Evolutionary conservation across 176 grass and related monocot species (phyloP).

Genomic region (Zoysia japonica): DNA sequence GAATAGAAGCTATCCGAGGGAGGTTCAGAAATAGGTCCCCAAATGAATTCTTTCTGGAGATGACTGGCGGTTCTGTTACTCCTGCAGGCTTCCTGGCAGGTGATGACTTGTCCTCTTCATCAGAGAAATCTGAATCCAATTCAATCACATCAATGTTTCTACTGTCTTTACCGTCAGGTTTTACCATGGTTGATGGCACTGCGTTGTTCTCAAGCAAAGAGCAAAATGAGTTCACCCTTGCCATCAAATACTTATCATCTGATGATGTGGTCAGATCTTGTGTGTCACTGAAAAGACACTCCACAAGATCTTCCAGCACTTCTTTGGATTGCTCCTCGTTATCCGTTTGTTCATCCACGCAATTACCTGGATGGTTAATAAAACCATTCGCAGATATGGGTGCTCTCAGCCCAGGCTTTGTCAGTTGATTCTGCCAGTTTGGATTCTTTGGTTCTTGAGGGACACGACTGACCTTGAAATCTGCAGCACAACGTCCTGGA

Average conservation of each 20-base stretch:
- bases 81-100: neutral
- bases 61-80: slow-evolving; percentile 4
- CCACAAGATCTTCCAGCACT: slow-evolving; percentile 47
- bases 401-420: slow-evolving; percentile 33
- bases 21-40: slow-evolving; percentile 51
- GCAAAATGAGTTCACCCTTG: slow-evolving; percentile 55
- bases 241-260: slow-evolving; percentile 63
- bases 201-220: slow-evolving; percentile 56
- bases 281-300: slow-evolving; percentile 65
- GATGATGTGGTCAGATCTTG: slow-evolving; percentile 27
- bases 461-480: slow-evolving; percentile 5
- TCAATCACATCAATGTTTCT: neutral
- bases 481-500: neutral
- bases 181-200: neutral
- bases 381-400: slow-evolving; percentile 65
- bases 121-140: slow-evolving; percentile 35
- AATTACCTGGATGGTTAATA: slow-evolving; percentile 50
- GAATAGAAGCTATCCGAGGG: slow-evolving; percentile 53
- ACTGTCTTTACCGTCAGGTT: slow-evolving; percentile 7
- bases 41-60: slow-evolving; percentile 54
- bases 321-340: slow-evolving; percentile 39
- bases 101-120: slow-evolving; percentile 36
- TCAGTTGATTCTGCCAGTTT: slow-evolving; percentile 37
- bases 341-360: slow-evolving; percentile 45
- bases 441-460: slow-evolving; percentile 34